Conservation (phyloP, 164 flowering plant genomes). For the Tetracentron sinense region DNA sequence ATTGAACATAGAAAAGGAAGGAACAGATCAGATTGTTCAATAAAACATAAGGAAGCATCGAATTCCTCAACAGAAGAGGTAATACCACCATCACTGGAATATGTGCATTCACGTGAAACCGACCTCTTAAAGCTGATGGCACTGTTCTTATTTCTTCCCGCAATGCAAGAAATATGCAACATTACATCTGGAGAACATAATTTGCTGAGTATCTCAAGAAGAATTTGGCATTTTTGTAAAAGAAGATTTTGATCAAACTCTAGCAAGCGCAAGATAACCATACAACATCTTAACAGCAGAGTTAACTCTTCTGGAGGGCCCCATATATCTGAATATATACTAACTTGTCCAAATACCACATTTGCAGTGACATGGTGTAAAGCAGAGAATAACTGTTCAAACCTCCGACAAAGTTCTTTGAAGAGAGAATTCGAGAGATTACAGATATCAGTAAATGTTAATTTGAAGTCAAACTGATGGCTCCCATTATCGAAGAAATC, state of each 20-base stretch:
- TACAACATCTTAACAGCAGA: constrained; percentile 58
- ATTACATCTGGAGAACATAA: constrained; percentile 20
- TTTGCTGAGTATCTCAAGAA: constrained; percentile 21
- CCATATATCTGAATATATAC: background rate
- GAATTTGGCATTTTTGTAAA: constrained; percentile 31
- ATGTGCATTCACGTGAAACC: constrained; percentile 22
- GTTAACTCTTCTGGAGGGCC: constrained; percentile 25
- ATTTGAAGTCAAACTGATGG: constrained; percentile 4
- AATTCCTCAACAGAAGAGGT: constrained; percentile 27
- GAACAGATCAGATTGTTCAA: constrained; percentile 22
- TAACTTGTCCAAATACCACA: constrained; percentile 5
- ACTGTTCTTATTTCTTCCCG: constrained; percentile 10
- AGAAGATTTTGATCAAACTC: constrained; percentile 26
- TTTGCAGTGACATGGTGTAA: constrained; percentile 7
- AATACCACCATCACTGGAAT: constrained; percentile 16
- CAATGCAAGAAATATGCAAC: constrained; percentile 10
- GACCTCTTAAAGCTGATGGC: constrained; percentile 21
- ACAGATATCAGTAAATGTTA: constrained; percentile 21
- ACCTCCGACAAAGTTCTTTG: constrained; percentile 28
- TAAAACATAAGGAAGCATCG: constrained; percentile 30
- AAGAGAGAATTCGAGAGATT: constrained; percentile 38
- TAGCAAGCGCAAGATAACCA: constrained; percentile 36
- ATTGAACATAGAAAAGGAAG: constrained; percentile 30
- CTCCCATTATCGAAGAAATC: constrained; percentile 5
- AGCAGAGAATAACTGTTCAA: constrained; percentile 18